Evolutionary conservation across 345 rosid genomes (phyloP).

Genomic region (Salix udensis): DNA sequence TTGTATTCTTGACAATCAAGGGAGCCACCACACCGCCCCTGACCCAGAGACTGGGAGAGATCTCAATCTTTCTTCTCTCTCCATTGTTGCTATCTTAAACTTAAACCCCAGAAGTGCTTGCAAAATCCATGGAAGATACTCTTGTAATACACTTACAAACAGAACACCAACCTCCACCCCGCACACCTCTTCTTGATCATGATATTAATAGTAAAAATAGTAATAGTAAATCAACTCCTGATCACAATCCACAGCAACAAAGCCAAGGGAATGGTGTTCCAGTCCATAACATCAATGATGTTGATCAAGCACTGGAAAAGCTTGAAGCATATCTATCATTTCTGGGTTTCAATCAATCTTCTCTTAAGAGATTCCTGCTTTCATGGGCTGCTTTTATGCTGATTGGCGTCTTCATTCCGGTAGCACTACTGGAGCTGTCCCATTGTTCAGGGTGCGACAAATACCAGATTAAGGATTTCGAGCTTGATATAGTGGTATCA

Average conservation of each 20-base stretch:
- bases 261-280: not conserved
- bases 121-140: conserved; percentile 36
- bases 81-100: too few relatives aligned
- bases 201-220: too few relatives aligned
- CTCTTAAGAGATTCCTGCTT: conserved; percentile 38
- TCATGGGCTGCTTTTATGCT: conserved; percentile 59
- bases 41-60: not conserved
- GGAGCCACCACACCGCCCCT: too few relatives aligned
- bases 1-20: too few relatives aligned
- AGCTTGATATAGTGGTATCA: conserved; percentile 66
- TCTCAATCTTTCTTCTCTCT: not conserved
- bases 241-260: conserved; percentile 10
- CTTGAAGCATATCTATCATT: conserved; percentile 50
- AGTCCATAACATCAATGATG: conserved; percentile 17
- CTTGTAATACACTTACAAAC: conserved; percentile 36
- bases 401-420: conserved; percentile 63
- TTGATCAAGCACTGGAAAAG: conserved; percentile 39
- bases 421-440: conserved; percentile 54
- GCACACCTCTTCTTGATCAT: conserved; percentile 43
- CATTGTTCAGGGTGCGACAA: conserved; percentile 48
- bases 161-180: conserved; percentile 21
- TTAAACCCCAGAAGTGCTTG: too few relatives aligned
- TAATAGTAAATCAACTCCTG: conserved; percentile 13
- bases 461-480: conserved; percentile 65
- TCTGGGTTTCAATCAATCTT: conserved; percentile 70